phyloP scores from a whole-genome alignment of 306 rosid genomes.

The Cucurbita moschata region DNA sequence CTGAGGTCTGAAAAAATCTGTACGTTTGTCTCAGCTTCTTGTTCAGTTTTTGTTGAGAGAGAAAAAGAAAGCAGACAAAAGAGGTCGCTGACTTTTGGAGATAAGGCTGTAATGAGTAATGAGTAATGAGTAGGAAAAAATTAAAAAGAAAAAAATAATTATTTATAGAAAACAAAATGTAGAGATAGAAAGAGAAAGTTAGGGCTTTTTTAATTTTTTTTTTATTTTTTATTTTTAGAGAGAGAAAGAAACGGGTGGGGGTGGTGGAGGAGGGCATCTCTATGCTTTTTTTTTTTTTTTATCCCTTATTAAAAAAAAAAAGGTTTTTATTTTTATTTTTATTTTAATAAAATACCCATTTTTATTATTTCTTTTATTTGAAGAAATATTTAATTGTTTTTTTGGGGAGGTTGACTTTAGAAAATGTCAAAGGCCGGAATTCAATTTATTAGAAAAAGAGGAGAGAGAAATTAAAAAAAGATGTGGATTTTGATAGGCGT shows the following conservation, averaged over 20 bases:
- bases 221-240: background rate
- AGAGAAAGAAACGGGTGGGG: background rate
- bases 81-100: slow-evolving; percentile 56
- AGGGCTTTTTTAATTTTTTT: background rate
- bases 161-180: slow-evolving; percentile 15
- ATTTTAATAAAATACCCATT: background rate
- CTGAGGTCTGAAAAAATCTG: slow-evolving; percentile 21
- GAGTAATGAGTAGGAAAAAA: slow-evolving; percentile 25
- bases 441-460: background rate
- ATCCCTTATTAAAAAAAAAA: background rate
- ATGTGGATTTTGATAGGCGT: background rate
- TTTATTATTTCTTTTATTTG: background rate
- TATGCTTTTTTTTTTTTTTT: slow-evolving; percentile 9
- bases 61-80: slow-evolving; percentile 19
- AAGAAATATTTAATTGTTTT: slow-evolving; percentile 5
- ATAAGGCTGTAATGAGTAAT: slow-evolving; percentile 28
- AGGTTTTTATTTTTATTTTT: background rate
- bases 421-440: slow-evolving; percentile 29
- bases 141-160: slow-evolving; percentile 6
- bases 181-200: slow-evolving; percentile 17
- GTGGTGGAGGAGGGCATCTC: slow-evolving; percentile 30
- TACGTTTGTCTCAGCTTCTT: slow-evolving; percentile 13
- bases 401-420: slow-evolving; percentile 18
- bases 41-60: slow-evolving; percentile 1
- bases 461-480: background rate